Evolutionary conservation across 441 rosid genomes (phyloP).

Genomic region (Jatropha podagrica): DNA sequence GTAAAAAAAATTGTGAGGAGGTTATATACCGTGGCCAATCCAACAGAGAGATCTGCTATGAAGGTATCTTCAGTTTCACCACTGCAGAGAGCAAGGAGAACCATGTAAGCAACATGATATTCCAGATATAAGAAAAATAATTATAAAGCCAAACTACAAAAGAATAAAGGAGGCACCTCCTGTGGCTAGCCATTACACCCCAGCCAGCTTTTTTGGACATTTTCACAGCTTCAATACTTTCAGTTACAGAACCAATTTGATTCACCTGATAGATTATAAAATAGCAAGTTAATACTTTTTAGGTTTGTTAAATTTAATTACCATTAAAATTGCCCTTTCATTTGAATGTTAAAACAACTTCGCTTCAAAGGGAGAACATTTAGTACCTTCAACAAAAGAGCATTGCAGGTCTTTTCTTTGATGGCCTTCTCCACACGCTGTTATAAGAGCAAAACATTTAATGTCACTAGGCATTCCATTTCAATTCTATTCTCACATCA

Average conservation of each 20-base stretch:
- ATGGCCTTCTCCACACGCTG: slow-evolving; percentile 97
- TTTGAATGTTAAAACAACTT: too few species aligned
- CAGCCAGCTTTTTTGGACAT: slow-evolving; percentile 97
- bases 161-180: too few species aligned
- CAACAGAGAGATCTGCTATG: slow-evolving; percentile 92
- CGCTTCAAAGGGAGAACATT: too few species aligned
- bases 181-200: slow-evolving; percentile 98
- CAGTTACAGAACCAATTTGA: slow-evolving; percentile 96
- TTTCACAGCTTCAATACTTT: slow-evolving; percentile 95
- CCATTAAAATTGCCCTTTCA: too few species aligned
- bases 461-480: too few species aligned
- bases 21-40: slow-evolving; percentile 77
- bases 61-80: slow-evolving; percentile 99
- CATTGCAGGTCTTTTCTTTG: slow-evolving; percentile 84
- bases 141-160: too few species aligned
- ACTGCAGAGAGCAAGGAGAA: slow-evolving; percentile 41
- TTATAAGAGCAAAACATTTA: too few species aligned
- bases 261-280: slow-evolving; percentile 52
- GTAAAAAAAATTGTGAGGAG: background rate
- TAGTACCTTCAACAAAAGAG: slow-evolving; percentile 87
- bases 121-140: too few species aligned
- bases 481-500: too few species aligned
- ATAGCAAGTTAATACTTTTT: too few species aligned
- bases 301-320: too few species aligned
- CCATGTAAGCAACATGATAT: too few species aligned